These are phyloP conservation scores for Vanderwaltozyma yarrowii DNA, from an alignment of 805 yeast genomes.

Conservation along the genomic window DNA sequence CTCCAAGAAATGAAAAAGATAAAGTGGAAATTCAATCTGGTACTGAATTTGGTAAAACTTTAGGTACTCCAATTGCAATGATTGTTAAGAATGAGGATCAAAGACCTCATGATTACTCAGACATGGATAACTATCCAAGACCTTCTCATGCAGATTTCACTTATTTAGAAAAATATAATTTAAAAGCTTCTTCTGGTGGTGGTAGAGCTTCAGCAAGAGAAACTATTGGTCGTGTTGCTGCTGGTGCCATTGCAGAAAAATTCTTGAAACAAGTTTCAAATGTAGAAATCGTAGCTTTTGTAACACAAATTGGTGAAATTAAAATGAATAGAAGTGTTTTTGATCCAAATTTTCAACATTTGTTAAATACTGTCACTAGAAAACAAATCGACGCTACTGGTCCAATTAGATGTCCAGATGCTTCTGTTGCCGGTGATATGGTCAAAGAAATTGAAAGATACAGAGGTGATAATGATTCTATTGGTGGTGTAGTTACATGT, in stretches of 20 bases:
- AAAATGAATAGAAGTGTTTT: constrained; percentile 66
- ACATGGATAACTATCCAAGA: constrained; percentile 91
- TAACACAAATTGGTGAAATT: constrained; percentile 79
- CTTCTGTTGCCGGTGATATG: constrained; percentile 62
- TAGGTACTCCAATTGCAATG: constrained; percentile 96
- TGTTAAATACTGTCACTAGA: constrained; percentile 70
- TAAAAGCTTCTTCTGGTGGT: constrained; percentile 92
- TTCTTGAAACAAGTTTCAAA: constrained; percentile 62
- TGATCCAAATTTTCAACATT: constrained; percentile 51
- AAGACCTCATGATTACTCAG: constrained; percentile 91
- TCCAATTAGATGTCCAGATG: constrained; percentile 91
- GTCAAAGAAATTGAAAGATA: constrained; percentile 76
- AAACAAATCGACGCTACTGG: constrained; percentile 80
- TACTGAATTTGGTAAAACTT: constrained; percentile 78
- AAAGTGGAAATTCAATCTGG: constrained; percentile 89
- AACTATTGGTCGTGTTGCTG: constrained; percentile 97
- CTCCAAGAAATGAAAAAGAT: constrained; percentile 96
- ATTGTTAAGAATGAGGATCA: constrained; percentile 89
- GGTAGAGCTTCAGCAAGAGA: constrained; percentile 97
- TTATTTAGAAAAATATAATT: constrained; percentile 80
- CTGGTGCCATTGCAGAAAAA: constrained; percentile 97
- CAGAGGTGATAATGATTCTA: constrained; percentile 81
- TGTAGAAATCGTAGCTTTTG: constrained; percentile 94
- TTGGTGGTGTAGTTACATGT: constrained; percentile 97
- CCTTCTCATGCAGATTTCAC: constrained; percentile 98